Evolutionary conservation across 2,329 filamentous ascomycete species (phyloP).

Genomic region (Stagonosporopsis vannaccii): DNA sequence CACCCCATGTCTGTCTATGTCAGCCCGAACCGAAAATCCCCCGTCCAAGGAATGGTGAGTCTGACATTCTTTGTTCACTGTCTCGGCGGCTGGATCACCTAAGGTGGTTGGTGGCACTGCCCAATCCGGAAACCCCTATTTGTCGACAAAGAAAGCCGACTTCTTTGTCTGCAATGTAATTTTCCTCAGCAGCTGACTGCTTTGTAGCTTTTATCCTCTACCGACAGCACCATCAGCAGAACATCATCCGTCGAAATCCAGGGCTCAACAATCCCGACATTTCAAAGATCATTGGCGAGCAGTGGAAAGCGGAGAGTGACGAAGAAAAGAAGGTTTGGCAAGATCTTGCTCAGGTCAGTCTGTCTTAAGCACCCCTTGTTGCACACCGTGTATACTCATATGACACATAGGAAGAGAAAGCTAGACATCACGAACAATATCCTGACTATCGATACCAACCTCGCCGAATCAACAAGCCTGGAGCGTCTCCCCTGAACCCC

Average conservation of each 20-base stretch:
- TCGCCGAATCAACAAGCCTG: slow-evolving; percentile 58
- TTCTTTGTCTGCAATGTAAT: slow-evolving; percentile 39
- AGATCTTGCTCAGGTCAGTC: slow-evolving; percentile 76
- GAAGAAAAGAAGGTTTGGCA: slow-evolving; percentile 88
- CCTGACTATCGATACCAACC: slow-evolving; percentile 96
- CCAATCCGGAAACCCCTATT: slow-evolving; percentile 6
- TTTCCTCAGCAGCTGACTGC: slow-evolving; percentile 35
- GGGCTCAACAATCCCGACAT: slow-evolving; percentile 93
- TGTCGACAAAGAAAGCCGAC: slow-evolving; percentile 35
- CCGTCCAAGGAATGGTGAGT: slow-evolving; percentile 73
- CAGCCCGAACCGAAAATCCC: slow-evolving; percentile 76
- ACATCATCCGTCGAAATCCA: slow-evolving; percentile 82
- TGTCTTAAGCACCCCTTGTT: not conserved
- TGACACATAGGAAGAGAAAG: slow-evolving; percentile 76
- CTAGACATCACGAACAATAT: slow-evolving; percentile 85
- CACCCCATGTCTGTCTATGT: slow-evolving; percentile 69
- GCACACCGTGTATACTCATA: slow-evolving; percentile 18
- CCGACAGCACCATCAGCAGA: slow-evolving; percentile 87
- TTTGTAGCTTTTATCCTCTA: slow-evolving; percentile 93
- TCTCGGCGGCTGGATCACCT: slow-evolving; percentile 12
- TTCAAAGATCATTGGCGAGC: slow-evolving; percentile 93
- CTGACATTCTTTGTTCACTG: slow-evolving; percentile 32
- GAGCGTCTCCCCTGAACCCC: slow-evolving; percentile 46
- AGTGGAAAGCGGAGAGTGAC: slow-evolving; percentile 82
- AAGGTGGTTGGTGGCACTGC: slow-evolving; percentile 17